Base-by-base conservation (phyloP, 495 filamentous ascomycete species). In the Daldinia loculata region DNA sequence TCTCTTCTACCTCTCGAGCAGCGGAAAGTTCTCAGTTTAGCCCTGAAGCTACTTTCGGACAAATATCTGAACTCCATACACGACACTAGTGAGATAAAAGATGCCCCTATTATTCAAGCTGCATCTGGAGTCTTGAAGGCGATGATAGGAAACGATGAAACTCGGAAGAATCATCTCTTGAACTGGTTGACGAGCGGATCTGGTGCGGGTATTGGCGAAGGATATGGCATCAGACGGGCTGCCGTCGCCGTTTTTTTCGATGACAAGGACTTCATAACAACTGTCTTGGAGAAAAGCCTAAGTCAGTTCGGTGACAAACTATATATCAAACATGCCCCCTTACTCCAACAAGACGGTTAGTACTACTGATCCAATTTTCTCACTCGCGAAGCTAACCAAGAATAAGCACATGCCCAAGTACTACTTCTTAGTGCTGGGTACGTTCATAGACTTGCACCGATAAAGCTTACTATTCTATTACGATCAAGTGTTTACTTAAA, bases 261-360 rank as follows among this genome's bases (percentile, higher is more conserved):
- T n/a, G 79, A 88, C 39, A 81, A 80, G 66, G 86, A 81, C 4
- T 77, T 82, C 8, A 77, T 93, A 17, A 81, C 84, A 29, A 78
- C 72, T 4, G 74, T 96, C 11, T 74, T 96, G 17, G 87, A 92
- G 65, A 91, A 88, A 74, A 84, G 83, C 56, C 81, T 97, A 27
- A 80, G 81, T 53, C 85, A 91, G 38, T 97, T 97, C 75, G 92
- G 90, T 11, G 94, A 98, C 70, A 89, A 92, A 58, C 82, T 98
- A 38, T 94, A 90, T 74, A 93, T 98, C 71, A 92, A 89, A 64
- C 93, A 97, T 76, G 88, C 90, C 5, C 90, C 93, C 2, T 87
- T 91, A 22, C 75, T 93, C 36, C 89, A 92, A 69, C 95, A 99
- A 85, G 93, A 98, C 87, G 92, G 93, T 92, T 74, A 70, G 63